Evolutionary conservation across 2,329 filamentous ascomycete species (phyloP), one percentile per base, ranked within the genome.

Genomic region (Ceratocystiopsis brevicomis): DNA sequence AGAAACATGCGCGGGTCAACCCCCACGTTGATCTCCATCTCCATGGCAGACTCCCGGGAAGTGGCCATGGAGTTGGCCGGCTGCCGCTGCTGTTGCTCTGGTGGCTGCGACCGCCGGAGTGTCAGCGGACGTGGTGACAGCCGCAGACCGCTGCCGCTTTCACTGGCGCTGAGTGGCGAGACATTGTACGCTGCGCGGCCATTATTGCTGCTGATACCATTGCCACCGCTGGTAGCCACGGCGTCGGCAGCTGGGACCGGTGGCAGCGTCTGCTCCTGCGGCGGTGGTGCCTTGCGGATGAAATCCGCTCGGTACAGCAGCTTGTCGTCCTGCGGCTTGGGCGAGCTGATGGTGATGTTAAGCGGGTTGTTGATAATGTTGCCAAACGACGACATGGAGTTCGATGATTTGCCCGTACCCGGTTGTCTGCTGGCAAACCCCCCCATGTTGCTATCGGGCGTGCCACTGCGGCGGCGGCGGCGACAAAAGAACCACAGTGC

Each of bases 301-400:
- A 75, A 75, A 52, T 75, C 71, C 35, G 63, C 65, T 42, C 70
- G 65, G 46, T 66, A 59, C 35, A 57, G 57, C 40, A 56, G 56
- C 51, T 47, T 47, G 21, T 61, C 57, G 18, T 57, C 52, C 44
- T 59, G 54, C 39, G 69, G 59, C 43, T 74, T 63, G 48, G 76
- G 62, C 50, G 77, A 67, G 45, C 72, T 76, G 48, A 76, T 69
- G 39, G 71, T 53, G 48, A 76, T 69, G 39, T 71, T 53, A 45
- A 78, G 64, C 46, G 77, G 63, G 51, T 76, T 67, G 48, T 69
- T 75, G 50, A 77, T 68, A 42, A 71, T 64, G 51, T 67, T 67
- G 47, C 63, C 61, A 43, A 66, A 67, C 5, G 59, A 61, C 21
- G 62, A 62, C 6, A 56, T 57, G 0, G 57, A 59, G 12, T 30